Evolutionary conservation across 306 rosid species (phyloP).

Genomic region (Gynostemma pentaphyllum): DNA sequence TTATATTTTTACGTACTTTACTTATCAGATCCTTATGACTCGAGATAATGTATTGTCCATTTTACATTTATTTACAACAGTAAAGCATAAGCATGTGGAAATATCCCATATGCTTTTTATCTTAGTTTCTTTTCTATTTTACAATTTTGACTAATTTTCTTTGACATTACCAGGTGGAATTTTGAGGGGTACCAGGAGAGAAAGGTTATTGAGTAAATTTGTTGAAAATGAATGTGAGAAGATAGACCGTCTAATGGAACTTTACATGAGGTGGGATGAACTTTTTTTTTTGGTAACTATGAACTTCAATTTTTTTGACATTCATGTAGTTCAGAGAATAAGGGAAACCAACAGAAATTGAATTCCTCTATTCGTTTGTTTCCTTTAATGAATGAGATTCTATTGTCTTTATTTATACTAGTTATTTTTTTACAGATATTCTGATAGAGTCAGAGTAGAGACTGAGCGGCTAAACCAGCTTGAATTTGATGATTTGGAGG

Average conservation of each 20-base stretch:
- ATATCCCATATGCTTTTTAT: background rate
- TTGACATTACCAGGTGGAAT: constrained; percentile 64
- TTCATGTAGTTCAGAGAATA: background rate
- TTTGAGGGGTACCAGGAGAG: constrained; percentile 89
- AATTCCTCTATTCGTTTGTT: constrained; percentile 4
- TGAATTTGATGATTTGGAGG: constrained; percentile 88
- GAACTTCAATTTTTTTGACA: constrained; percentile 3
- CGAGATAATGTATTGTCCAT: background rate
- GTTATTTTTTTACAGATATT: constrained; percentile 42
- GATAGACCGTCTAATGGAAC: constrained; percentile 93
- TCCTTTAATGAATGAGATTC: background rate
- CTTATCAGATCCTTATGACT: background rate
- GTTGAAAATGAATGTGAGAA: constrained; percentile 91
- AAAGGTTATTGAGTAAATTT: constrained; percentile 79
- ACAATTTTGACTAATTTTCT: constrained; percentile 10
- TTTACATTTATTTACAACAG: background rate
- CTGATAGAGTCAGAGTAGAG: constrained; percentile 75
- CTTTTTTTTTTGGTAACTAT: too few relatives aligned
- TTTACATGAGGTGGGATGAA: constrained; percentile 65
- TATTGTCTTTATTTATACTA: background rate
- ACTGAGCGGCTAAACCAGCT: constrained; percentile 50
- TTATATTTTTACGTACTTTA: background rate
- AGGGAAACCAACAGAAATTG: background rate
- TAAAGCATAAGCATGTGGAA: background rate
- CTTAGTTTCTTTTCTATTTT: background rate